Conservation (phyloP, 441 rosid species). For the Oxalis stricta region DNA sequence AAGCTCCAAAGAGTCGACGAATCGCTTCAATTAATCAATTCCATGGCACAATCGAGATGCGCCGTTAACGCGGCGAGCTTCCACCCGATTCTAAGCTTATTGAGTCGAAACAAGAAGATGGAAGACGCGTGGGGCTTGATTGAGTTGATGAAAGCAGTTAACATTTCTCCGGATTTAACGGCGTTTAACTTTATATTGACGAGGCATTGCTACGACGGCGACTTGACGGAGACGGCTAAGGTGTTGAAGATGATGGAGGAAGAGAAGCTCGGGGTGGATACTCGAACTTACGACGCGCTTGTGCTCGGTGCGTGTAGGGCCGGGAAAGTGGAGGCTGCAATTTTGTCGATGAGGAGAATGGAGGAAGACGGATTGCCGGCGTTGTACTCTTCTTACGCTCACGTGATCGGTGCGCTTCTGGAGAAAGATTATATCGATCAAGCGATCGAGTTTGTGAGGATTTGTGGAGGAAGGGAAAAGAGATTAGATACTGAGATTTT, state of each 20-base stretch:
- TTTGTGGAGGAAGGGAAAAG: conserved; percentile 26
- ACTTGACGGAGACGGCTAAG: conserved; percentile 25
- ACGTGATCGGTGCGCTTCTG: conserved; percentile 35
- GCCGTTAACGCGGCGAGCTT: conserved; percentile 21
- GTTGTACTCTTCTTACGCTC: conserved; percentile 36
- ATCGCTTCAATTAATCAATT: conserved; percentile 23
- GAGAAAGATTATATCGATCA: conserved; percentile 22
- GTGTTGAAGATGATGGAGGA: conserved; percentile 45
- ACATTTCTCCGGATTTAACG: conserved; percentile 29
- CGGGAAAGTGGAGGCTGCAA: conserved; percentile 44
- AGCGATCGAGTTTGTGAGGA: conserved; percentile 46
- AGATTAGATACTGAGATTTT: conserved; percentile 34
- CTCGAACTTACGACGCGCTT: conserved; percentile 56
- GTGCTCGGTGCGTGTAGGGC: conserved; percentile 52
- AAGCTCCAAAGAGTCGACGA: conserved; percentile 28
- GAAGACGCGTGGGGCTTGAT: conserved; percentile 43
- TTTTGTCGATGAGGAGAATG: conserved; percentile 54
- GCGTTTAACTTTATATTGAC: conserved; percentile 41
- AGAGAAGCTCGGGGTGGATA: conserved; percentile 25
- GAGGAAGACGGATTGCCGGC: conserved; percentile 32
- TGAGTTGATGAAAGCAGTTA: conserved; percentile 21
- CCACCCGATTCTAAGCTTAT: conserved; percentile 37
- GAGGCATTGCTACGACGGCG: conserved; percentile 26
- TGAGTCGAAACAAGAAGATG: conserved; percentile 24
- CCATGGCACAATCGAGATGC: conserved; percentile 21